Base-by-base conservation (phyloP, 495 filamentous ascomycete genomes). In the Chaetomium cochliodes region DNA sequence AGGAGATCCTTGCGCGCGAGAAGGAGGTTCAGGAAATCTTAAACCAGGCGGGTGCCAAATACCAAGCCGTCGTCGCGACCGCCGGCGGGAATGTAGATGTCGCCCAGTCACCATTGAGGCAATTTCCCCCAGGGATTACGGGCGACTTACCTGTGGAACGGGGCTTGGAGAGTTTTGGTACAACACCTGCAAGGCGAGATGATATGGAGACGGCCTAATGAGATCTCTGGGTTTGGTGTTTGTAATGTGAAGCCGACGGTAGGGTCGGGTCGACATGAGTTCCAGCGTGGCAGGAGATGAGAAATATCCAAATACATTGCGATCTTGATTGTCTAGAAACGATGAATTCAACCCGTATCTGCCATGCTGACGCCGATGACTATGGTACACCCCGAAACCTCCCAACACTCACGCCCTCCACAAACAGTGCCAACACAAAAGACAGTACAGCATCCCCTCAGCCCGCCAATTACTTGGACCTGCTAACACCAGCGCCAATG, bases 401-500 rank as follows among this genome's bases (percentile, higher is more conserved):
- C 18, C 12, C 42, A n/a, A 2, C 25, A 25, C 62, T 22, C 49
- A 62, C 8, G 41, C 41, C 41, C 8, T 6, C 54, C 37, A 4
- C 20, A 15, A 39, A 59, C 39, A 64, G 23, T 16, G 41, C 37
- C 22, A 58, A 15, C 20, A 46, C 8, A 22, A 50, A 30, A 30
- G 22, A 53, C 23, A 26, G 11, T 11, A 11, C 50, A 26, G 26
- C 11, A 57, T 42, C 20, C 54, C 54, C 52, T 39, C 41, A 33
- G 15, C 37, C 39, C 16, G 7, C 8, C 23, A 5, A 5, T 52
- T 63, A 68, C 53, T 66, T 65, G 22, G 33, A 58, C 63, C 84
- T 78, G 51, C 85, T 87, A 39, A 97, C 91, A 49, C 92, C 92
- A 47, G 92, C 92, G 37, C 89, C 88, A 71, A 97, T 89, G 15